Evolutionary conservation across 371 early-diverging fungal species (phyloP).

Genomic region (Syncephalastrum contaminatum): DNA sequence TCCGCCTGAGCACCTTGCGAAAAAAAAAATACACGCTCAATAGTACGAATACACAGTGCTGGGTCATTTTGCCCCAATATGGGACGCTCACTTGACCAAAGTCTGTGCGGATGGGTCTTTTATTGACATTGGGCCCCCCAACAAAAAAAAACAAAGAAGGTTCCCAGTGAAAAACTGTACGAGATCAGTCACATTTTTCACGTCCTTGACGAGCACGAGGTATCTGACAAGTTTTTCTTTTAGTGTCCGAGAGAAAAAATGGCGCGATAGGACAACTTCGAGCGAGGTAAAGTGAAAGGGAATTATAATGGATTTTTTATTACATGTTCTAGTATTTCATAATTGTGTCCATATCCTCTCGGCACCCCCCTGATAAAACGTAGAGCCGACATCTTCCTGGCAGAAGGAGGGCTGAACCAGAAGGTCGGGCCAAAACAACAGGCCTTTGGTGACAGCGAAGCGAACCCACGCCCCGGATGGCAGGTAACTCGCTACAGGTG

Average conservation of each 20-base stretch:
- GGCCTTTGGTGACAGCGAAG: background rate
- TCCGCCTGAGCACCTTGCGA: background rate
- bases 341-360: slow-evolving; percentile 4
- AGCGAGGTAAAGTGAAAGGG: background rate
- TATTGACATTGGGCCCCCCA: background rate
- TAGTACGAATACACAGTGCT: background rate
- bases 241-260: background rate
- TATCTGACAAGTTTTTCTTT: too few relatives aligned
- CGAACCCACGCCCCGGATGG: slow-evolving; percentile 18
- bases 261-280: background rate
- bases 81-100: slow-evolving; percentile 6
- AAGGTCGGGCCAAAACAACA: background rate
- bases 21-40: background rate
- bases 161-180: background rate
- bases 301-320: slow-evolving; percentile 1
- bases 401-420: slow-evolving; percentile 1
- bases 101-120: slow-evolving; percentile 3
- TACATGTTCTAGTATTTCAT: background rate
- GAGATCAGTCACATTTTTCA: background rate
- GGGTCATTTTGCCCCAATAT: background rate
- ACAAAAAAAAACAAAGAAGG: background rate
- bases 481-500: slow-evolving; percentile 30
- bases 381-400: too few relatives aligned
- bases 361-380: too few relatives aligned
- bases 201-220: too few relatives aligned